Evolutionary conservation across 2,329 filamentous ascomycete genomes (phyloP).

Genomic region (Clarireedia monteithiana): DNA sequence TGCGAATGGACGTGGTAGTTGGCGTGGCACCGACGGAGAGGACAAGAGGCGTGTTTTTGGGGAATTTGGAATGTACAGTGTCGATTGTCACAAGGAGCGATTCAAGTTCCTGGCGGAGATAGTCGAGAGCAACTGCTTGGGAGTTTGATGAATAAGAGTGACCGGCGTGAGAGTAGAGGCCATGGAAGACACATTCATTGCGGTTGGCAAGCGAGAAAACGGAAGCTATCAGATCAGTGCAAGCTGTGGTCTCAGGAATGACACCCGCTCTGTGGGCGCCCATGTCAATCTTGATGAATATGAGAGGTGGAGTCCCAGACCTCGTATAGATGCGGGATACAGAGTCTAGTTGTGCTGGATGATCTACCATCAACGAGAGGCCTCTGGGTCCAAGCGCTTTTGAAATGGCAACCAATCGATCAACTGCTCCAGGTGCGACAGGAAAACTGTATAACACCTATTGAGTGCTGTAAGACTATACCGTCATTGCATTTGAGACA

Average conservation of each 20-base stretch:
- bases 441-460: conserved; percentile 56
- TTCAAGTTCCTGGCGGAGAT: conserved; percentile 52
- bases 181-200: conserved; percentile 41
- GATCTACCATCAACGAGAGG: conserved; percentile 62
- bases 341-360: conserved; percentile 50
- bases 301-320: conserved; percentile 40
- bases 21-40: conserved; percentile 73
- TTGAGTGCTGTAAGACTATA: not conserved
- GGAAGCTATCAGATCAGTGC: conserved; percentile 38
- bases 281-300: conserved; percentile 70
- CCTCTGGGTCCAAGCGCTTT: conserved; percentile 45
- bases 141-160: conserved; percentile 56
- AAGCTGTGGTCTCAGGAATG: conserved; percentile 38
- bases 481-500: not conserved
- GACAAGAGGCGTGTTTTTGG: conserved; percentile 31
- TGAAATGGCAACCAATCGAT: conserved; percentile 51
- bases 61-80: conserved; percentile 21
- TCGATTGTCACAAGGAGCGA: conserved; percentile 41
- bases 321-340: conserved; percentile 36
- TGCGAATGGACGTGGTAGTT: conserved; percentile 59
- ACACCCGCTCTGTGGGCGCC: conserved; percentile 66
- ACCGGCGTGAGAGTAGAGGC: conserved; percentile 68
- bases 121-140: conserved; percentile 49
- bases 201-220: conserved; percentile 37
- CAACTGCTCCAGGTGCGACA: conserved; percentile 50